Conservation (phyloP, 768 basidiomycete species). For the Suillus americanus region DNA sequence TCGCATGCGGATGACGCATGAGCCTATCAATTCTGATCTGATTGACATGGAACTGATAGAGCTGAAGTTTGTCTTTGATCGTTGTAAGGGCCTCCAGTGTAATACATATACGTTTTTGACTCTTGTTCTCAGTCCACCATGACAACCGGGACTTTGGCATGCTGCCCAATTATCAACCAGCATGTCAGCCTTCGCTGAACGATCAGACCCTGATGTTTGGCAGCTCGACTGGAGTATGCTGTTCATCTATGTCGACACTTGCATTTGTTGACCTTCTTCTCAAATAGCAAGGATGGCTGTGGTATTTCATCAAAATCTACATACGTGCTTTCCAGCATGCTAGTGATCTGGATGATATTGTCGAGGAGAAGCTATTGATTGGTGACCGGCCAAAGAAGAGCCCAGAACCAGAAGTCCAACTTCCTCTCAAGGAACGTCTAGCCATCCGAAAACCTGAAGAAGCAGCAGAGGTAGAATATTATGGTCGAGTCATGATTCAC, state of each 20-base stretch:
- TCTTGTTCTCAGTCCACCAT: slow-evolving; percentile 53
- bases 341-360: slow-evolving; percentile 76
- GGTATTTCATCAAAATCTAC: slow-evolving; percentile 71
- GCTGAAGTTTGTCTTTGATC: slow-evolving; percentile 79
- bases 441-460: slow-evolving; percentile 49
- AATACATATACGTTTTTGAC: slow-evolving; percentile 4
- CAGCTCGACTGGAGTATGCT: slow-evolving; percentile 60
- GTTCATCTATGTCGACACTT: background rate
- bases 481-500: slow-evolving; percentile 1
- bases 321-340: slow-evolving; percentile 76
- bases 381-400: slow-evolving; percentile 77
- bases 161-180: slow-evolving; percentile 77
- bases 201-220: slow-evolving; percentile 69
- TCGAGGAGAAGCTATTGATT: slow-evolving; percentile 79
- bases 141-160: slow-evolving; percentile 88
- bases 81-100: slow-evolving; percentile 43
- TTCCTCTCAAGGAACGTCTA: slow-evolving; percentile 61
- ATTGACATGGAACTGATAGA: slow-evolving; percentile 85
- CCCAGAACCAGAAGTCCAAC: slow-evolving; percentile 44
- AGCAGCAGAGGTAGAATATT: slow-evolving; percentile 46
- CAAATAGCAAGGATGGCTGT: slow-evolving; percentile 68
- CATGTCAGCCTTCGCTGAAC: slow-evolving; percentile 47
- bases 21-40: slow-evolving; percentile 65
- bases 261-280: background rate
- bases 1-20: slow-evolving; percentile 79